Evolutionary conservation across 176 grass and related monocot genomes (phyloP), one percentile per base, ranked within the genome.

Genomic region (Eremochloa ophiuroides): DNA sequence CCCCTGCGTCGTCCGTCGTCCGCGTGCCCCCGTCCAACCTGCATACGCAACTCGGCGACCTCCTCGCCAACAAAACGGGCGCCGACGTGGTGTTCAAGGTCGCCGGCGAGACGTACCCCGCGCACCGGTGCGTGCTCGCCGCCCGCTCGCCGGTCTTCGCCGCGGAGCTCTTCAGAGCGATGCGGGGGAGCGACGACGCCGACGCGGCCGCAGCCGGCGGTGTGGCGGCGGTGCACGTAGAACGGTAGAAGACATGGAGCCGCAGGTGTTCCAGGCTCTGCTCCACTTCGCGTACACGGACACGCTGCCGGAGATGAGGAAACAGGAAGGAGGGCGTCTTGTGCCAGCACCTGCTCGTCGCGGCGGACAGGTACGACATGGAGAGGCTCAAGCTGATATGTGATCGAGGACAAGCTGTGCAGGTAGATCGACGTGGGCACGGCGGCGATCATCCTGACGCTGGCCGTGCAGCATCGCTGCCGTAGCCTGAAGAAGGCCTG

Each of bases 41-140:
- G 51, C 67, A 68, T 25, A 34, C 62, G 43, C 74, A 90, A 41
- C 46, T 90, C 8, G 43, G 58, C 20, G 51, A 23, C 7, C 51
- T 56, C 51, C 51, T 56, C 20, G 8, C 22, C 2, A 56, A 2
- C 50, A 20, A 20, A 20, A 55, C 9, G 20, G 51, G 51, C 51
- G 20, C 22, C 22, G 51, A 56, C 8, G 51, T 56, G 51, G 51
- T 56, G 51, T 56, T 56, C 51, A 2, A 23, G 51, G 22, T 56
- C 51, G 51, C 22, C 20, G 51, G 20, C 20, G 51, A 56, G 51
- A 23, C 51, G n/a, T 22, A 10, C 7, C 8, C 51, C 7, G 51
- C 51, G 51, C 51, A 56, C 8, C 51, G 51, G 20, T 56, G 51
- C 51, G 51, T 56, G 51, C 51, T 56, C 22, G 51, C 22, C 7